Evolutionary conservation across 805 yeast genomes (phyloP), one percentile per base, ranked within the genome.

Genomic region (Schizosaccharomyces japonicus): DNA sequence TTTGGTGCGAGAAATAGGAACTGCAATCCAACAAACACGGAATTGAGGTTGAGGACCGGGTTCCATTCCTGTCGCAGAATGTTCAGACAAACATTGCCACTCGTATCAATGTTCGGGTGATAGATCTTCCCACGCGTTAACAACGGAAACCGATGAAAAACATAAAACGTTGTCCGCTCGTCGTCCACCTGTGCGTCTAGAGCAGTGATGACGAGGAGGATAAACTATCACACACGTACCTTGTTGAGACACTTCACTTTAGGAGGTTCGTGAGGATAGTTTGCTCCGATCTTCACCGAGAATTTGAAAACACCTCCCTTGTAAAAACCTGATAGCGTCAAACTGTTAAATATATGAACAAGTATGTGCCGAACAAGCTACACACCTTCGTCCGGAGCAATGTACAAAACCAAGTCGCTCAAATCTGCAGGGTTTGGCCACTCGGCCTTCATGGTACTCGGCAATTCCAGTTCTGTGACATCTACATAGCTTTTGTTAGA

Each of bases 61-160:
- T 84, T 76, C 98, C 98, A 87, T 60, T 87, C 96, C 59, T 85
- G 94, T 54, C 96, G 67, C 50, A 87, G 66, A 31, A 87, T 85
- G 58, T 87, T 87, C 51, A 87, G 68, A 58, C 98, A 87, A 4
- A 87, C 80, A 57, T 84, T 87, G 0, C 96, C 96, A 40, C 80
- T 78, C 19, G 73, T 58, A 59, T 87, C 95, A 53, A 87, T 87
- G 57, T 87, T 87, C 10, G 98, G 98, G 59, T 87, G 98, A 62
- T 80, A 87, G 4, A 87, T 80, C 57, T 69, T 75, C 19, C n/a
- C 4, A 26, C 10, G 23, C 23, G 21, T 5, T 42, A 19, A 45
- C 17, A 7, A 3, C 13, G 11, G 34, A 28, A 23, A 15, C n/a
- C 26, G 4, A 11, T 13, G 17, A 5, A 5, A 4, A 6, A 28